Base-by-base conservation (phyloP, 805 yeast genomes). In the Lipomyces sp. region DNA sequence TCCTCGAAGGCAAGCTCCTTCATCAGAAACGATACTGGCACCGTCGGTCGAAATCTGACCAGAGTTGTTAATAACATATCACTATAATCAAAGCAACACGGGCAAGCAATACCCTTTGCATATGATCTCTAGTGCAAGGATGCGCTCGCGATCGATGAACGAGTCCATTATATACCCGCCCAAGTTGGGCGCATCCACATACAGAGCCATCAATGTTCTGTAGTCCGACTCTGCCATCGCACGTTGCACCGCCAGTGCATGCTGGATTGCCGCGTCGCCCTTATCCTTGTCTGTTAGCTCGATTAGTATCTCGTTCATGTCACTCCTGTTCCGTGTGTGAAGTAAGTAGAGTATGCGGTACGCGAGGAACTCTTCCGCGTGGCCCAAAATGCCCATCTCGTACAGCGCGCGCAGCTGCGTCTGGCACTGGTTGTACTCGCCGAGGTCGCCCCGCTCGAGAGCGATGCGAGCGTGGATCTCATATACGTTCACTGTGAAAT, bases 351-450 rank as follows among this genome's bases (percentile, higher is more conserved):
- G 72, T 11, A 88, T 74, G 47, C 88, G 73, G 67, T 86, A 90
- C 41, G 86, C 75, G 35, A 80, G 67, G 61, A 86, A 87, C 63
- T 90, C 96, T 58, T 74, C 68, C 48, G 72, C 71, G 13, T 71
- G 65, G 10, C 73, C 69, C 2, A 65, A 58, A 7, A 69, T 66
- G 4, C 71, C 70, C 22, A 62, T 60, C 24, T 72, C 77, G 63
- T 84, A 90, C 22, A 90, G 70, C 39, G 76, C 72, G 56, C 79
- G 79, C 44, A 93, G 69, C 61, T 88, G 87, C 14, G 95, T 80
- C 67, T 86, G 95, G 65, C 98, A 93, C 66, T 91, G 97, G 70
- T 93, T 93, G 66, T 86, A 89, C 67, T 93, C 98, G 8, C 97
- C 97, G 56, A 91, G 69, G 67, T 91, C 98, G 36, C 78, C 76